Percentiles rank a stretch among this genome's conserved stretches.
Evolutionary conservation across 208 protist species (phyloP).

Genomic region (Trypanosoma conorhini): DNA sequence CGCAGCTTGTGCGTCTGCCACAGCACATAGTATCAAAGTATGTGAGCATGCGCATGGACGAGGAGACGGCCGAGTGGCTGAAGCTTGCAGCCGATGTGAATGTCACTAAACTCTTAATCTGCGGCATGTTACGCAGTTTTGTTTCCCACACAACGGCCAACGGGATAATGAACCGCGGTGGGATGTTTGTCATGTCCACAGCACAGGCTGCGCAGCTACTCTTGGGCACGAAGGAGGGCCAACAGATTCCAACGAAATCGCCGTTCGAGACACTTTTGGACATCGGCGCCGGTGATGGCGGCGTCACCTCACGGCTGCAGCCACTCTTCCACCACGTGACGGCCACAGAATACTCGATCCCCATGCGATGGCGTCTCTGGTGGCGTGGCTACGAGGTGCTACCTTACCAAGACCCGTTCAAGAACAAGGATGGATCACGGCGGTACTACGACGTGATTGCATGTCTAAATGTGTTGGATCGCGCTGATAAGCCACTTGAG

Average conservation of each 20-base stretch:
- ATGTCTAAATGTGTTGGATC: conserved; percentile 86
- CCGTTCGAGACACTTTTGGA: conserved; percentile 48
- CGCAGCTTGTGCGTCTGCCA: conserved; percentile 40
- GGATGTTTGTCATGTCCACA: conserved; percentile 85
- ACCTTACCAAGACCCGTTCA: conserved; percentile 54
- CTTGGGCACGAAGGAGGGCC: not conserved
- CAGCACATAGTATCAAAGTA: conserved; percentile 38
- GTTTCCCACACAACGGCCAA: conserved; percentile 81
- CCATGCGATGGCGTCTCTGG: conserved; percentile 84
- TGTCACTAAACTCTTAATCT: conserved; percentile 39
- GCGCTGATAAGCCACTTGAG: conserved; percentile 60
- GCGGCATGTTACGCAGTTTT: conserved; percentile 44
- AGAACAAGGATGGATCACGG: conserved; percentile 23
- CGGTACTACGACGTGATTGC: conserved; percentile 74
- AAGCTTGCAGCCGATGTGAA: conserved; percentile 35
- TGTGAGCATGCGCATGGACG: conserved; percentile 43
- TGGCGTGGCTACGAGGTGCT: conserved; percentile 73
- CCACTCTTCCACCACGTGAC: conserved; percentile 57
- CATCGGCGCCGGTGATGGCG: conserved; percentile 85
- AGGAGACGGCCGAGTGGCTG: conserved; percentile 60
- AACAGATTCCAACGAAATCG: not conserved
- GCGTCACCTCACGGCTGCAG: conserved; percentile 59
- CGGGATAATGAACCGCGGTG: conserved; percentile 57
- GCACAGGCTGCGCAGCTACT: conserved; percentile 42
- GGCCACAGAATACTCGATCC: conserved; percentile 67